Evolutionary conservation across 768 basidiomycete species (phyloP).

Genomic region (Paxillus involutus): DNA sequence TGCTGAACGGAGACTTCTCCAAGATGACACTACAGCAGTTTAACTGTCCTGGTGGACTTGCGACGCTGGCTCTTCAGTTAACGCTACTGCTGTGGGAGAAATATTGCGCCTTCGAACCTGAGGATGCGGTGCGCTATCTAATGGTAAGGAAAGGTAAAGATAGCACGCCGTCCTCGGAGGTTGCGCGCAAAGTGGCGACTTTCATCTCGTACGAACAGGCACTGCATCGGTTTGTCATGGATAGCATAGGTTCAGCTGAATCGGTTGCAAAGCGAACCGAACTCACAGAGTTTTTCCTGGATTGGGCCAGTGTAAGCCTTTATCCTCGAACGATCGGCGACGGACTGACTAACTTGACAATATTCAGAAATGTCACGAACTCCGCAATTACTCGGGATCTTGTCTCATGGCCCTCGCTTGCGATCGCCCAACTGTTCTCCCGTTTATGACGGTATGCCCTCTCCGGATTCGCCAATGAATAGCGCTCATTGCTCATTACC

Average conservation of each 20-base stretch:
- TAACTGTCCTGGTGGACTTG: slow-evolving; percentile 34
- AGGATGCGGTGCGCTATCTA: slow-evolving; percentile 43
- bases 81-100: slow-evolving; percentile 38
- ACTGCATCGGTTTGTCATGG: slow-evolving; percentile 45
- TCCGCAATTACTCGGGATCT: slow-evolving; percentile 47
- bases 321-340: background rate
- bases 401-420: slow-evolving; percentile 42
- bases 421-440: slow-evolving; percentile 37
- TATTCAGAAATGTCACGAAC: slow-evolving; percentile 41
- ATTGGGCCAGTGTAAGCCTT: slow-evolving; percentile 40
- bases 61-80: slow-evolving; percentile 47
- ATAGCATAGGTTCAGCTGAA: slow-evolving; percentile 24
- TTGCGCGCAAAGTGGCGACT: slow-evolving; percentile 24
- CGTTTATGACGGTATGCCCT: slow-evolving; percentile 24
- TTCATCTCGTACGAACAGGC: slow-evolving; percentile 37
- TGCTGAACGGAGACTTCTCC: slow-evolving; percentile 27
- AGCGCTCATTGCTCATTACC: background rate
- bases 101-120: slow-evolving; percentile 41
- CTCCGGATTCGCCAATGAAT: background rate
- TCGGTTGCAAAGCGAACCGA: slow-evolving; percentile 20
- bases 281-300: slow-evolving; percentile 44
- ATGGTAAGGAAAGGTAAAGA: slow-evolving; percentile 30
- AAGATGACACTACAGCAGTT: slow-evolving; percentile 34
- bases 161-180: slow-evolving; percentile 25
- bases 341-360: slow-evolving; percentile 1